Percentiles rank a stretch among this genome's conserved stretches.
These are phyloP conservation scores for Dryadomyces quercus-mongolicae DNA, from an alignment of 2,329 filamentous ascomycete species.

Conservation along the genomic window DNA sequence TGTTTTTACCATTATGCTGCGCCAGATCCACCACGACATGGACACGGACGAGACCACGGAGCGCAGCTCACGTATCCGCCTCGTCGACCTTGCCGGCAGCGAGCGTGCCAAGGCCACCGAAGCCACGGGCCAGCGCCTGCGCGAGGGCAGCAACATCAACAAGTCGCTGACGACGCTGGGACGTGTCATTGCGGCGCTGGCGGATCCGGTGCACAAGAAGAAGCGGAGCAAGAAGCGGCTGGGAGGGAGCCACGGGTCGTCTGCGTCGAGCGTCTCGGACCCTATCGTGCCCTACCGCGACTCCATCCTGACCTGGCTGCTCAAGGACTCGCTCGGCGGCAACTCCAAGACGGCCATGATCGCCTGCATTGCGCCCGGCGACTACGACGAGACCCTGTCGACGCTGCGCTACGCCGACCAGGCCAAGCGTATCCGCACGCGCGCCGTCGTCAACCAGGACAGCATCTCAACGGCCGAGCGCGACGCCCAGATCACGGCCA, in stretches of 20 bases:
- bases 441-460: slow-evolving; percentile 91
- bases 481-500: slow-evolving; percentile 84
- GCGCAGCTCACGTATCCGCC: slow-evolving; percentile 79
- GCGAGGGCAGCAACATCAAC: slow-evolving; percentile 97
- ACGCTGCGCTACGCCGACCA: slow-evolving; percentile 96
- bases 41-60: slow-evolving; percentile 97
- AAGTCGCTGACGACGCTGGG: slow-evolving; percentile 94
- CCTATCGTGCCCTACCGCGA: slow-evolving; percentile 88
- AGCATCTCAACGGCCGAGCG: slow-evolving; percentile 84
- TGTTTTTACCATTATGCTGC: slow-evolving; percentile 95
- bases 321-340: slow-evolving; percentile 90
- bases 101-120: slow-evolving; percentile 93
- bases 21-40: slow-evolving; percentile 96
- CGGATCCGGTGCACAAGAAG: slow-evolving; percentile 33
- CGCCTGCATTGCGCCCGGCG: slow-evolving; percentile 85
- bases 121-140: slow-evolving; percentile 78
- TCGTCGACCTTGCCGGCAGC: slow-evolving; percentile 90
- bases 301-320: slow-evolving; percentile 69
- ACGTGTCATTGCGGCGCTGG: slow-evolving; percentile 86
- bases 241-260: slow-evolving; percentile 20
- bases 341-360: slow-evolving; percentile 99
- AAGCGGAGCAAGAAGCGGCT: slow-evolving; percentile 41
- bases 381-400: slow-evolving; percentile 94
- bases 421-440: slow-evolving; percentile 91
- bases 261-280: slow-evolving; percentile 32